Base-by-base conservation (phyloP, 2,329 filamentous ascomycete genomes). In the Geosmithia morbida region DNA sequence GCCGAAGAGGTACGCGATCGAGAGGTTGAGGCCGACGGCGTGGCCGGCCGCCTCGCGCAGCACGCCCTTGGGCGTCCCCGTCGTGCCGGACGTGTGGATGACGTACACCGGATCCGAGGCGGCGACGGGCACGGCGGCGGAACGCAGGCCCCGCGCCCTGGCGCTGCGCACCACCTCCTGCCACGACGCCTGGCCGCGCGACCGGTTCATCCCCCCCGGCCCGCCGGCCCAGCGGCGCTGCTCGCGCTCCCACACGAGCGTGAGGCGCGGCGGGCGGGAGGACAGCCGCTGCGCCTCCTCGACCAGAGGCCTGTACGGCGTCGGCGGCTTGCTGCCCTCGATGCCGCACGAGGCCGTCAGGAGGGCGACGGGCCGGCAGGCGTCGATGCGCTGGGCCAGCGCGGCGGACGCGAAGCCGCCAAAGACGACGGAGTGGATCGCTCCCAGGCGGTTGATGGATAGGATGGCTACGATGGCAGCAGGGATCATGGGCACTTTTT, bases 311-410 rank as follows among this genome's bases (percentile, higher is more conserved):
- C 79, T 74, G 62, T 96, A 96, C n/a, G 77, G 67, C 50, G 86
- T 72, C 1, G 87, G 81, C 1, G 84, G 83, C 62, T 94, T 94
- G 46, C 71, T 71, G 3, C 88, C 89, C 56, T 96, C 89, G 48
- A 96, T 89, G 33, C 89, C 89, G 62, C 89, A 96, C 8, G 87
- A 94, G 1, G 89, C 88, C 0, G 89, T 95, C 60, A 96, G 75
- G 45, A 96, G 79, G 10, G 76, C 80, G 8, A 77, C 76, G 7
- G 89, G 87, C 33, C 75, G 75, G 7, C 84, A 87, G 0, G 85
- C 84, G 46, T 94, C 87, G 53, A 97, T 94, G 22, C 89, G 77
- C 65, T 96, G 89, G 1, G 88, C 87, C 43, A 96, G 71, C 3
- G 88, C 85, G 10, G 74, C 70, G 0, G 88, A 72, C 0, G 87